These are phyloP conservation scores for Pseudogymnoascus sp. DNA, from an alignment of 2,329 filamentous ascomycete species.

Conservation along the genomic window DNA sequence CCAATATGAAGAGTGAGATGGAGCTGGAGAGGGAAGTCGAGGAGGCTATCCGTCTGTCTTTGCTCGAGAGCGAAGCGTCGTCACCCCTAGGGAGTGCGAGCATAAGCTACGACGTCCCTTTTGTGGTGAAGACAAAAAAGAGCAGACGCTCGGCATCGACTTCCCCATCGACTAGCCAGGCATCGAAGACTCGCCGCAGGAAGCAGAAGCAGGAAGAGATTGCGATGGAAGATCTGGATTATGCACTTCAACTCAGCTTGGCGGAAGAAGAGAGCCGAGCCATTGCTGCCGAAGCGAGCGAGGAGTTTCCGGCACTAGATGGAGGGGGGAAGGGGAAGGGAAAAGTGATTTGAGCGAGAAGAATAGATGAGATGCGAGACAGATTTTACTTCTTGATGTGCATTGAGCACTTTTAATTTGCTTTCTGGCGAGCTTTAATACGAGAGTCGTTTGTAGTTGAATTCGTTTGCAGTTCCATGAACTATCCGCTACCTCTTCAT, in stretches of 20 bases:
- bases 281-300: conserved; percentile 20
- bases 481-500: not conserved
- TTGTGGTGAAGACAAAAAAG: conserved; percentile 40
- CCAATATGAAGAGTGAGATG: conserved; percentile 31
- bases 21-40: conserved; percentile 54
- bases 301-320: conserved; percentile 35
- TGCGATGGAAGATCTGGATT: conserved; percentile 45
- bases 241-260: conserved; percentile 53
- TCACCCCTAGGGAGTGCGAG: conserved; percentile 39
- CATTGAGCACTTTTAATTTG: not conserved
- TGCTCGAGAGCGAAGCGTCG: conserved; percentile 46
- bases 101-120: conserved; percentile 38
- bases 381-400: conserved; percentile 2
- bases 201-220: conserved; percentile 24
- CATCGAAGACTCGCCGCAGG: conserved; percentile 15
- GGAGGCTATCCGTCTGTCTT: conserved; percentile 52
- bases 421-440: not conserved
- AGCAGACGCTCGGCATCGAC: conserved; percentile 32
- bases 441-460: not conserved
- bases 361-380: not conserved
- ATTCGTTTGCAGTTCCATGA: not conserved
- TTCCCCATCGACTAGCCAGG: conserved; percentile 30
- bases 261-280: conserved; percentile 40
- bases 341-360: conserved; percentile 22
- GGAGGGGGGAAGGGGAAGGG: conserved; percentile 33